Conservation (phyloP, 2,329 filamentous ascomycete genomes). For the Neonectria ditissima region DNA sequence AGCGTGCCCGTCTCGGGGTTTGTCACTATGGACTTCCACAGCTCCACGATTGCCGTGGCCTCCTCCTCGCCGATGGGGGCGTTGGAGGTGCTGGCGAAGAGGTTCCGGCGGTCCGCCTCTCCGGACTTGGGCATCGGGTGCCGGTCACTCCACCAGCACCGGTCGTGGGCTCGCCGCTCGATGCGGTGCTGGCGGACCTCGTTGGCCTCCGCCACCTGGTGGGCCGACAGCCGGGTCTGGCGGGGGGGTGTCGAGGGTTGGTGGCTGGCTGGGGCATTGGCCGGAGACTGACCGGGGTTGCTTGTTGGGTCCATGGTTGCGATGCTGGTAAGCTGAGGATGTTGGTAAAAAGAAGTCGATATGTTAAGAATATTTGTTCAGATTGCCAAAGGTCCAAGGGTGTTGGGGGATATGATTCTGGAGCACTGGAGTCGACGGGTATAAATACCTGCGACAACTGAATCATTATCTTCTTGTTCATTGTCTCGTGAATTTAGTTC, state of each 20-base stretch:
- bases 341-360: neutral
- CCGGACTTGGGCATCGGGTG: slow-evolving; percentile 3
- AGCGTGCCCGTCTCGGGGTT: slow-evolving; percentile 1
- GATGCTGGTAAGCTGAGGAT: too few species aligned
- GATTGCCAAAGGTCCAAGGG: neutral
- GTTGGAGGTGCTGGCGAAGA: slow-evolving; percentile 22
- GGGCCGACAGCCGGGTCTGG: neutral
- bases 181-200: neutral
- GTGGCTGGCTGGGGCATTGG: neutral
- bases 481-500: neutral
- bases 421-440: neutral
- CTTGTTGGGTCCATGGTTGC: neutral
- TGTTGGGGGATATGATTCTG: neutral
- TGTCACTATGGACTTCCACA: slow-evolving; percentile 9
- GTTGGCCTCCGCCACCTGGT: neutral
- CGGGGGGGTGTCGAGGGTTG: neutral
- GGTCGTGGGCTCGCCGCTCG: neutral
- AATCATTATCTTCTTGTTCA: neutral
- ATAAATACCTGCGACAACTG: neutral
- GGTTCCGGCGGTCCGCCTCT: slow-evolving; percentile 26
- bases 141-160: slow-evolving; percentile 20
- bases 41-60: neutral
- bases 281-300: too few species aligned
- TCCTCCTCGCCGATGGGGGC: slow-evolving; percentile 13
- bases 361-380: neutral